A percentile compares a stretch with the other conserved stretches of the same genome.
These are phyloP conservation scores for Wickerhamomyces xylosicus DNA, from an alignment of 805 yeast genomes.

Conservation along the genomic window DNA sequence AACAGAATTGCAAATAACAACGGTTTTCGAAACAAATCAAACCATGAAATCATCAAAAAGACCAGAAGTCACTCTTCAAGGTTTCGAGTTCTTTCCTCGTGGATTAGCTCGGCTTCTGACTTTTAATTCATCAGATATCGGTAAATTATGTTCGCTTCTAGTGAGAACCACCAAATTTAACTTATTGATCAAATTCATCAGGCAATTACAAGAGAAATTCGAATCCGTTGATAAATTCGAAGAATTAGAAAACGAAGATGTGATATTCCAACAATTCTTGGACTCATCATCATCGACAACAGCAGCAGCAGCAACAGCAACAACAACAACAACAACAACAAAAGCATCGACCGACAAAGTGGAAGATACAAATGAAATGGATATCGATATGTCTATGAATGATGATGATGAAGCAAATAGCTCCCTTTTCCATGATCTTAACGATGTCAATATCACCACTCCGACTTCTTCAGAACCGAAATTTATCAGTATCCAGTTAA, in stretches of 20 bases:
- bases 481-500: neutral
- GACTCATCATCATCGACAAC: neutral
- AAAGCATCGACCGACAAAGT: too few relatives aligned
- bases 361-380: neutral
- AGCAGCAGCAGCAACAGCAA: neutral
- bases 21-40: neutral
- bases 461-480: neutral
- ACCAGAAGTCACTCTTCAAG: slow-evolving; percentile 5
- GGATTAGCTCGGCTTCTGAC: slow-evolving; percentile 1
- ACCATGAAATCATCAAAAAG: neutral
- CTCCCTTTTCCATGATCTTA: neutral
- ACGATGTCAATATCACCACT: neutral
- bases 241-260: slow-evolving; percentile 9
- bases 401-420: neutral
- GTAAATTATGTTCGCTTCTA: neutral
- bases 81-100: slow-evolving; percentile 5
- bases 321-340: neutral
- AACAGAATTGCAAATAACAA: neutral
- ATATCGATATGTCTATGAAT: neutral
- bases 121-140: slow-evolving; percentile 5
- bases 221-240: slow-evolving; percentile 6
- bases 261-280: slow-evolving; percentile 5
- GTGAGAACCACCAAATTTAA: neutral
- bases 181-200: neutral
- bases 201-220: slow-evolving; percentile 1